A percentile compares a stretch with the other conserved stretches of the same genome.
Conservation (phyloP, 306 rosid species). For the Abrus pulchellus region DNA sequence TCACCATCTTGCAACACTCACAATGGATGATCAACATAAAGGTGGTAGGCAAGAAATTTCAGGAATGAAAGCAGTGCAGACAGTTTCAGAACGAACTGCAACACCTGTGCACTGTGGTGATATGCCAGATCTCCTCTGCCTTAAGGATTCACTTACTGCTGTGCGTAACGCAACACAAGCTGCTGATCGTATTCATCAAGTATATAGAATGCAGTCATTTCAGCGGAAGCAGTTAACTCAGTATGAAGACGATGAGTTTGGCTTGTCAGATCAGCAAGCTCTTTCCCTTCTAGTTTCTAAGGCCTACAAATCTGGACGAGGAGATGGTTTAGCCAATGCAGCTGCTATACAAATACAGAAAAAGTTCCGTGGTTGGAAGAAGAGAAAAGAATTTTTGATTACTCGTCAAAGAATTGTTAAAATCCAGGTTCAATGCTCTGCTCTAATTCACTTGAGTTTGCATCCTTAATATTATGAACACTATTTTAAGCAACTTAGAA, state of each 20-base stretch:
- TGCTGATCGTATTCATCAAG: constrained; percentile 81
- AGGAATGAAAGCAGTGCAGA: constrained; percentile 62
- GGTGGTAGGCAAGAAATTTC: constrained; percentile 57
- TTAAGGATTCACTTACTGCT: constrained; percentile 88
- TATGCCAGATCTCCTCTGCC: constrained; percentile 67
- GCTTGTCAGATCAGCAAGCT: constrained; percentile 65
- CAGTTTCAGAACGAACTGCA: constrained; percentile 73
- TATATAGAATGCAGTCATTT: constrained; percentile 84
- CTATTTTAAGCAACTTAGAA: constrained; percentile 3
- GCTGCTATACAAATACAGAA: constrained; percentile 89
- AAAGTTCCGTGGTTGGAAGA: constrained; percentile 92
- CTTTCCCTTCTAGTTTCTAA: constrained; percentile 65
- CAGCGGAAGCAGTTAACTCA: constrained; percentile 69
- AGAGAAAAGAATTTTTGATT: constrained; percentile 84
- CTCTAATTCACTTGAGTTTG: constrained; percentile 29
- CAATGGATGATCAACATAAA: constrained; percentile 62
- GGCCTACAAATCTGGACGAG: constrained; percentile 62
- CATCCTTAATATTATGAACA: constrained; percentile 10
- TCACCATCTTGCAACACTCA: constrained; percentile 59
- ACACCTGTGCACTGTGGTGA: constrained; percentile 67
- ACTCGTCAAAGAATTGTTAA: constrained; percentile 90
- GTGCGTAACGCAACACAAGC: constrained; percentile 89
- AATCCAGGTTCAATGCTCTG: constrained; percentile 72
- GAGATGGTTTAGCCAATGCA: constrained; percentile 59
- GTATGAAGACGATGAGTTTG: constrained; percentile 57